Conservation (phyloP, 2,329 filamentous ascomycete species). For the Fusarium pininemorale region DNA sequence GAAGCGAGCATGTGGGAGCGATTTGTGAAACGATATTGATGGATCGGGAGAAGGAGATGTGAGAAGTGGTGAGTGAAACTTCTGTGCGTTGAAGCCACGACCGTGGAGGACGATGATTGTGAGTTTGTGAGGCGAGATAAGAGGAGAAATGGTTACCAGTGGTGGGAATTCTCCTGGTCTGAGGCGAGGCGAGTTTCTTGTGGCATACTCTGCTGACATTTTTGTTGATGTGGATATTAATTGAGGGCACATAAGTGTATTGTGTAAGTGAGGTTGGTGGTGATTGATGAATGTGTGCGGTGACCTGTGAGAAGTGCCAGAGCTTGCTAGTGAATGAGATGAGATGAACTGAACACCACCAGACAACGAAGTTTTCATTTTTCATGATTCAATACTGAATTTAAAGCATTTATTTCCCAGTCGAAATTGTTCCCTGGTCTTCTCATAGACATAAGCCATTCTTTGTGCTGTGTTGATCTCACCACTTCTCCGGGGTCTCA, state of each 20-base stretch:
- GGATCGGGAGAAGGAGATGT: conserved; percentile 14
- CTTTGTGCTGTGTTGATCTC: background rate
- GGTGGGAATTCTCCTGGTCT: conserved; percentile 39
- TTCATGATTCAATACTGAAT: background rate
- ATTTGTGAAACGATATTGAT: conserved; percentile 40
- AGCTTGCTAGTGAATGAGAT: background rate
- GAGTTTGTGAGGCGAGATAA: conserved; percentile 48
- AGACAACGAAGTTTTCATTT: no score
- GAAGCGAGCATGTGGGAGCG: conserved; percentile 56
- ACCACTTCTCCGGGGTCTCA: background rate
- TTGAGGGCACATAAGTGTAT: background rate
- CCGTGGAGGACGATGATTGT: conserved; percentile 61
- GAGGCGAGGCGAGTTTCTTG: background rate
- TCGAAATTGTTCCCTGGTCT: background rate
- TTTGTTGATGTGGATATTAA: background rate
- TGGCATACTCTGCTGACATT: background rate
- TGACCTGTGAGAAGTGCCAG: background rate
- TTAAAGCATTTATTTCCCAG: background rate
- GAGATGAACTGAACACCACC: background rate
- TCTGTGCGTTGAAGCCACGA: conserved; percentile 53
- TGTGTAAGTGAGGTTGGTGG: background rate
- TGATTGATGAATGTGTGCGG: background rate
- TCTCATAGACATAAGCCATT: background rate
- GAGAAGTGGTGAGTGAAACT: conserved; percentile 54
- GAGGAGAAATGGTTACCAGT: conserved; percentile 33